These are phyloP conservation scores for Beauveria australis DNA, from an alignment of 2,329 filamentous ascomycete genomes.

Conservation along the genomic window DNA sequence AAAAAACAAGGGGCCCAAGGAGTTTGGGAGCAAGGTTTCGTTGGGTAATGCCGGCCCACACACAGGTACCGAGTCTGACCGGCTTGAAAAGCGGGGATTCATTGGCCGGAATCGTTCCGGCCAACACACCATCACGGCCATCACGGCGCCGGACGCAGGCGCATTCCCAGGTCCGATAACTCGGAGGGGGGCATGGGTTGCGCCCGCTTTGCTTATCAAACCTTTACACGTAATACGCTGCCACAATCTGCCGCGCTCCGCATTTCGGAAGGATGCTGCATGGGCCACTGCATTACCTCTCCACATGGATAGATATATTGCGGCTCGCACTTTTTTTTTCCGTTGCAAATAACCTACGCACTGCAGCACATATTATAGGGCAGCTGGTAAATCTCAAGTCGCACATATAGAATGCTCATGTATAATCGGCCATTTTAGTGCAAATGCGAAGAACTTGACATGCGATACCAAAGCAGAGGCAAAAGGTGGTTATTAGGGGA, in stretches of 20 bases:
- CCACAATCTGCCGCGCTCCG: not conserved
- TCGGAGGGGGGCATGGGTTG: conserved; percentile 2
- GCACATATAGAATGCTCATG: too few species aligned
- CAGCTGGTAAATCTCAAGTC: too few species aligned
- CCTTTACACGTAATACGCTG: conserved; percentile 3
- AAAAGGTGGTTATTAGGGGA: not conserved
- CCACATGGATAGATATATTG: conserved; percentile 9
- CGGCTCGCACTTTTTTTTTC: conserved; percentile 1
- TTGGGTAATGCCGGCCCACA: conserved; percentile 8
- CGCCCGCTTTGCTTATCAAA: not conserved
- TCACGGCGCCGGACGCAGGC: conserved; percentile 18
- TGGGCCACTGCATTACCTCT: not conserved
- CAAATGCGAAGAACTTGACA: not conserved
- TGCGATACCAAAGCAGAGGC: not conserved
- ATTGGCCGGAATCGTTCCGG: conserved; percentile 28
- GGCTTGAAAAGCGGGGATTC: conserved; percentile 13
- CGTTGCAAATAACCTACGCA: not conserved
- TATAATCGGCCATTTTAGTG: not conserved
- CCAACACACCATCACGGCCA: conserved; percentile 22
- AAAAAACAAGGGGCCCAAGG: not conserved
- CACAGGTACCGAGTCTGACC: conserved; percentile 12
- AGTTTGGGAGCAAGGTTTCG: not conserved
- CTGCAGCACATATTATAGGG: not conserved
- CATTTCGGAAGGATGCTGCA: not conserved
- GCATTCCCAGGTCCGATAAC: conserved; percentile 2